Conservation (phyloP, 139 green algal species). For the Pseudopediastrum boryanum region DNA sequence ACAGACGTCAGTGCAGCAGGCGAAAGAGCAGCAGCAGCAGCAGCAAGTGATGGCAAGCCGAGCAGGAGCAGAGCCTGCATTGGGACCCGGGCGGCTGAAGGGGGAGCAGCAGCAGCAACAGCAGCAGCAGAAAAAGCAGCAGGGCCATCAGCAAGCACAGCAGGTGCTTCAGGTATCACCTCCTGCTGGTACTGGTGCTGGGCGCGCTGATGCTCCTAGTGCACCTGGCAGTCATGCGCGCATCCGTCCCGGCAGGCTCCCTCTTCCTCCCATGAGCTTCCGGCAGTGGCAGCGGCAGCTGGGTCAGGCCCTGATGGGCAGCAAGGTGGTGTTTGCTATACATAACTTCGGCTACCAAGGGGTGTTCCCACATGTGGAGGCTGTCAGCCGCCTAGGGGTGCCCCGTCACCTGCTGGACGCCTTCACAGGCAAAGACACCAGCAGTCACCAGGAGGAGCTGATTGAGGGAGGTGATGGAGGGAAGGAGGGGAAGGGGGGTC, state of each 20-base stretch:
- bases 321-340: constrained; percentile 51
- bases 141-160: not conserved
- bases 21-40: constrained; percentile 23
- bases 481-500: not conserved
- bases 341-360: constrained; percentile 67
- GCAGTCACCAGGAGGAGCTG: not conserved
- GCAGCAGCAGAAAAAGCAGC: not conserved
- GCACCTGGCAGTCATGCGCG: not conserved
- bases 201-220: not conserved
- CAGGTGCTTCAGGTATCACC: too few species aligned
- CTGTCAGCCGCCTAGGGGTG: constrained; percentile 26
- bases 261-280: constrained; percentile 8
- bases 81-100: not conserved
- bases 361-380: not conserved
- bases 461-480: not conserved
- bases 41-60: not conserved
- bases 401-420: not conserved
- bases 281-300: constrained; percentile 36
- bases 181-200: not conserved
- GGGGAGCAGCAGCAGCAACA: not conserved
- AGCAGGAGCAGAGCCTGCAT: not conserved
- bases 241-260: not conserved
- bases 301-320: constrained; percentile 33
- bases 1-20: constrained; percentile 4
- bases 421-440: constrained; percentile 9